Evolutionary conservation across 805 yeast genomes (phyloP).

Genomic region (Ogataea parapolymorpha): DNA sequence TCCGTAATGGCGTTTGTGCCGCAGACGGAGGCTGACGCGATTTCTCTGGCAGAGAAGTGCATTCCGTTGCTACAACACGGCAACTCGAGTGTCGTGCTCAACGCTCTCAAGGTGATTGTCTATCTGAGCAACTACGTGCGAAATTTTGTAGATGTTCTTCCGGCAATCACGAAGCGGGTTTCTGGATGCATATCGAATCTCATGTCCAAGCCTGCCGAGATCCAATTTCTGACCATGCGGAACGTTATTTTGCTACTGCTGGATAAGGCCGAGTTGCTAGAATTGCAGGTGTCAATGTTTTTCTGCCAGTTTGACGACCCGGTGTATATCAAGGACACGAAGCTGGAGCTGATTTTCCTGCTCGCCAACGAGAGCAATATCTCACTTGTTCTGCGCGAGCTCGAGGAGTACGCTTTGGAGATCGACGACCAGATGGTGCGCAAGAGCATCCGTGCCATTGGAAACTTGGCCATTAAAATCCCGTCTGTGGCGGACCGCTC

Average conservation of each 20-base stretch:
- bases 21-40: conserved; percentile 60
- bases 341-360: conserved; percentile 79
- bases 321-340: conserved; percentile 83
- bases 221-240: conserved; percentile 77
- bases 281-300: conserved; percentile 72
- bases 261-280: conserved; percentile 56
- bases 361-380: conserved; percentile 67
- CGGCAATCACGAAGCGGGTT: conserved; percentile 52
- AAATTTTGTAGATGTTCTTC: conserved; percentile 51
- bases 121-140: conserved; percentile 72
- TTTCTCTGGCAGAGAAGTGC: conserved; percentile 57
- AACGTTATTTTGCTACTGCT: conserved; percentile 74
- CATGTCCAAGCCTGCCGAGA: conserved; percentile 72
- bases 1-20: conserved; percentile 72
- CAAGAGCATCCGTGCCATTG: conserved; percentile 85
- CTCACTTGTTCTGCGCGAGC: conserved; percentile 61
- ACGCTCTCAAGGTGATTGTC: conserved; percentile 66
- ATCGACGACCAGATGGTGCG: conserved; percentile 83
- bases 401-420: conserved; percentile 84
- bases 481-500: conserved; percentile 60
- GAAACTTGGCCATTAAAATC: conserved; percentile 79
- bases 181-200: conserved; percentile 68
- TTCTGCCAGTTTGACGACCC: conserved; percentile 85
- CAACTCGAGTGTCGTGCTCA: conserved; percentile 77
- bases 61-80: conserved; percentile 76